Percentiles rank a stretch among this genome's conserved stretches.
phyloP scores from a whole-genome alignment of 208 protist genomes.

The Trypanosoma cruzi region DNA sequence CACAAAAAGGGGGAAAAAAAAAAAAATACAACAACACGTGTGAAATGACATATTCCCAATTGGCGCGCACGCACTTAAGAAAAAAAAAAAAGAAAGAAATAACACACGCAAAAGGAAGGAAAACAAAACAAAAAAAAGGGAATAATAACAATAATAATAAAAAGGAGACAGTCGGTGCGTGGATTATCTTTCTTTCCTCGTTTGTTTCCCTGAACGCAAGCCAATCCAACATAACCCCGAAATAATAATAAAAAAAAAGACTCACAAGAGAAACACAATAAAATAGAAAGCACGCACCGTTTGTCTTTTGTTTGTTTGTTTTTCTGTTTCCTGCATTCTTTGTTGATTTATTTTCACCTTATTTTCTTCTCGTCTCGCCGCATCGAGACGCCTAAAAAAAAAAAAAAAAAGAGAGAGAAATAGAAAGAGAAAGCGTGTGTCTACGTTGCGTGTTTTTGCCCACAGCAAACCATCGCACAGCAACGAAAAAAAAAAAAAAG shows the following conservation, averaged over 20 bases:
- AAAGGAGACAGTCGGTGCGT: background rate
- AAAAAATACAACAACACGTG: background rate
- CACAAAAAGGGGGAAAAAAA: background rate
- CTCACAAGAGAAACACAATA: background rate
- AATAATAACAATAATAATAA: background rate
- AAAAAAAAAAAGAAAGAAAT: background rate
- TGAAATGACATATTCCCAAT: background rate
- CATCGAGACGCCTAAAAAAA: background rate
- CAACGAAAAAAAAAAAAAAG: no score
- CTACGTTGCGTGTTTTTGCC: no score
- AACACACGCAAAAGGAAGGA: no score
- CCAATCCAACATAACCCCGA: no score
- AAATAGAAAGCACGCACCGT: background rate
- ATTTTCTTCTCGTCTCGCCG: no score
- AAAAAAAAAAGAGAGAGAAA: slow-evolving; percentile 22
- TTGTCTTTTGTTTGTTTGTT: background rate
- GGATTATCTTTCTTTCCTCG: background rate
- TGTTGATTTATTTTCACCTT: background rate
- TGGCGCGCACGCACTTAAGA: background rate
- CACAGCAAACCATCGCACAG: no score
- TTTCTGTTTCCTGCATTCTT: background rate
- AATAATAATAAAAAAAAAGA: background rate
- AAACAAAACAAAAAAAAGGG: background rate
- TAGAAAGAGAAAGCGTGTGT: no score
- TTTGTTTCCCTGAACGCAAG: no score